Evolutionary conservation across 768 basidiomycete genomes (phyloP).

Genomic region (Obba rivulosa): DNA sequence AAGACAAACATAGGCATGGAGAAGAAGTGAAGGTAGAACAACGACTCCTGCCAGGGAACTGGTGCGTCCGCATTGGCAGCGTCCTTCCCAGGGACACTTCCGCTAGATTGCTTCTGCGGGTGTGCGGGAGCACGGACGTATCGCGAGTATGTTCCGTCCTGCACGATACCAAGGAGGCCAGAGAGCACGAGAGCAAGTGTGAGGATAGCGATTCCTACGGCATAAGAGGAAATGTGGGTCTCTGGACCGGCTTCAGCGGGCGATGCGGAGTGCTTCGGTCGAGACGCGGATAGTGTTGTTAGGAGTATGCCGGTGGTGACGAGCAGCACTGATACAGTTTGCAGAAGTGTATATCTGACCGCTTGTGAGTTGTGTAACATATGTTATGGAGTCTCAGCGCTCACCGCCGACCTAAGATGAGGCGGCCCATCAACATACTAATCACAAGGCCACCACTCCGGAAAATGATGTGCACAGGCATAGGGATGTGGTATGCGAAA

Average conservation of each 20-base stretch:
- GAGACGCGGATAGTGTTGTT: constrained; percentile 75
- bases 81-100: not conserved
- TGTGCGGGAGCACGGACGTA: constrained; percentile 23
- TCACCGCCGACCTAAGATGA: constrained; percentile 59
- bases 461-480: constrained; percentile 93
- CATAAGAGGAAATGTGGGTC: constrained; percentile 39
- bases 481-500: constrained; percentile 81
- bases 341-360: constrained; percentile 51
- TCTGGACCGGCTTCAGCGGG: constrained; percentile 5
- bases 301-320: constrained; percentile 76
- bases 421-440: constrained; percentile 76
- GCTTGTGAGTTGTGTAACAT: not conserved
- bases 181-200: constrained; percentile 72
- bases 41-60: constrained; percentile 74
- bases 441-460: constrained; percentile 83
- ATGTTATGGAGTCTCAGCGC: constrained; percentile 15
- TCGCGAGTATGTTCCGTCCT: constrained; percentile 70
- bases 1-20: constrained; percentile 73
- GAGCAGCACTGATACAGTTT: constrained; percentile 71
- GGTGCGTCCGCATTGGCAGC: constrained; percentile 4
- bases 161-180: constrained; percentile 76
- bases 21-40: constrained; percentile 88
- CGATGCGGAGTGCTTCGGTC: constrained; percentile 10
- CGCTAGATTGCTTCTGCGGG: not conserved
- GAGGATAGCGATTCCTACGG: constrained; percentile 70